Conservation (phyloP, 1,284 basidiomycete species). For the Puccinia novopanici region DNA sequence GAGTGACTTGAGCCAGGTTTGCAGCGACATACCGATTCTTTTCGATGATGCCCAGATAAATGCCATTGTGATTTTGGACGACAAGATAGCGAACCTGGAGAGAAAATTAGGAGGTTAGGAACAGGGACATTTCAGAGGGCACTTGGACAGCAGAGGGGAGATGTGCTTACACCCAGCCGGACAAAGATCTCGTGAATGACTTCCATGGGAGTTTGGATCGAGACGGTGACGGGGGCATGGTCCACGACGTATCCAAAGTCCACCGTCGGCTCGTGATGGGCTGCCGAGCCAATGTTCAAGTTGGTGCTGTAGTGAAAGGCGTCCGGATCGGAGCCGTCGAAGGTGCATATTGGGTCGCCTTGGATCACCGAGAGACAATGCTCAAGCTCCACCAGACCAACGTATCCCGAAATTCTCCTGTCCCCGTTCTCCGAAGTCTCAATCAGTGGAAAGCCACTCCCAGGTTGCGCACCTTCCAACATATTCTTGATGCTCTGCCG, state of each 20-base stretch:
- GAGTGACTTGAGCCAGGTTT: background rate
- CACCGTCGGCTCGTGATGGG: background rate
- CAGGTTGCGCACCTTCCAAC: background rate
- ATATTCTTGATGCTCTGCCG: constrained; percentile 19
- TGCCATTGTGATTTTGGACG: constrained; percentile 37
- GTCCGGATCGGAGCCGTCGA: constrained; percentile 24
- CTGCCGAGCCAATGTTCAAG: too few relatives aligned
- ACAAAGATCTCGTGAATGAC: constrained; percentile 45
- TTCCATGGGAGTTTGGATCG: constrained; percentile 31
- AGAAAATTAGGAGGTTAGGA: background rate
- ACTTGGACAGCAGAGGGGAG: too few relatives aligned
- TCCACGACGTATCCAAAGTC: constrained; percentile 39
- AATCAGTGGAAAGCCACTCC: constrained; percentile 28
- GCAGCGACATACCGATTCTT: constrained; percentile 31
- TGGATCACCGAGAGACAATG: constrained; percentile 19
- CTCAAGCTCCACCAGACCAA: constrained; percentile 35
- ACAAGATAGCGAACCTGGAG: constrained; percentile 40
- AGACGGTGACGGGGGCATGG: constrained; percentile 40
- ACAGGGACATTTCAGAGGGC: too few relatives aligned
- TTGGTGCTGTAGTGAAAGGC: background rate
- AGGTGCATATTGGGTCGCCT: constrained; percentile 22
- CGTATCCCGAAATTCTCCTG: constrained; percentile 21
- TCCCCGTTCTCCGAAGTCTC: constrained; percentile 13
- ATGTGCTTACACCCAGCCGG: constrained; percentile 37
- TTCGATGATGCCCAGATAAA: constrained; percentile 39